These are phyloP conservation scores for Penicillium roqueforti DNA, from an alignment of 495 filamentous ascomycete species.

Conservation along the genomic window DNA sequence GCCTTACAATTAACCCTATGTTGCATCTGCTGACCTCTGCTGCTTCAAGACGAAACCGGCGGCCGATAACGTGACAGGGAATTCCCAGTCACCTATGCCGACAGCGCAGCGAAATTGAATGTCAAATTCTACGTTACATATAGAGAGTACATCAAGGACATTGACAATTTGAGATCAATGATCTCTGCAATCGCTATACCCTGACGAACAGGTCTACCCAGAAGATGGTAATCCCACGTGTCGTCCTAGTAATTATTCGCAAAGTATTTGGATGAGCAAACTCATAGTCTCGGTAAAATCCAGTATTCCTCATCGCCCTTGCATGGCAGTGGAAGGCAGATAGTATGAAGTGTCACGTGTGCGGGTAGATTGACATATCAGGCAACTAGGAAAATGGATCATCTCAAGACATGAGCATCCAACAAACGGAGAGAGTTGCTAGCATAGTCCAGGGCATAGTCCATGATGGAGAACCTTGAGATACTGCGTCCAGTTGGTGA, in stretches of 20 bases:
- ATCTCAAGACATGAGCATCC: neutral
- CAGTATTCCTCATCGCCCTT: neutral
- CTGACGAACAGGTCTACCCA: too few relatives aligned
- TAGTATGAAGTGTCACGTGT: constrained; percentile 2
- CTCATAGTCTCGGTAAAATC: neutral
- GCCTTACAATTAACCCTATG: constrained; percentile 83
- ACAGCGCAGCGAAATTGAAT: too few relatives aligned
- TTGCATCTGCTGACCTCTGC: constrained; percentile 96
- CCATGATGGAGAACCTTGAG: constrained; percentile 24
- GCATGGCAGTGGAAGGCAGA: neutral
- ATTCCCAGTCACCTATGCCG: too few relatives aligned
- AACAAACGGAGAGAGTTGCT: neutral
- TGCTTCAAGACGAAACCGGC: constrained; percentile 98
- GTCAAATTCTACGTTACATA: too few relatives aligned
- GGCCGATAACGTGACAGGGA: too few relatives aligned
- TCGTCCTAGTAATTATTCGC: too few relatives aligned
- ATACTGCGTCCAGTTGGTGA: constrained; percentile 29
- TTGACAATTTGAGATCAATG: too few relatives aligned
- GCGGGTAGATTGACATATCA: neutral
- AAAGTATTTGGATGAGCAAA: too few relatives aligned
- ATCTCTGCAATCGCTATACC: too few relatives aligned
- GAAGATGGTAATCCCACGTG: too few relatives aligned
- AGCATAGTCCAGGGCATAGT: neutral
- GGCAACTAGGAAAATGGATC: neutral
- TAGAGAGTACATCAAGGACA: too few relatives aligned